These are phyloP conservation scores for Diddensiella caesifluorescens DNA, from an alignment of 805 yeast species.

Conservation along the genomic window DNA sequence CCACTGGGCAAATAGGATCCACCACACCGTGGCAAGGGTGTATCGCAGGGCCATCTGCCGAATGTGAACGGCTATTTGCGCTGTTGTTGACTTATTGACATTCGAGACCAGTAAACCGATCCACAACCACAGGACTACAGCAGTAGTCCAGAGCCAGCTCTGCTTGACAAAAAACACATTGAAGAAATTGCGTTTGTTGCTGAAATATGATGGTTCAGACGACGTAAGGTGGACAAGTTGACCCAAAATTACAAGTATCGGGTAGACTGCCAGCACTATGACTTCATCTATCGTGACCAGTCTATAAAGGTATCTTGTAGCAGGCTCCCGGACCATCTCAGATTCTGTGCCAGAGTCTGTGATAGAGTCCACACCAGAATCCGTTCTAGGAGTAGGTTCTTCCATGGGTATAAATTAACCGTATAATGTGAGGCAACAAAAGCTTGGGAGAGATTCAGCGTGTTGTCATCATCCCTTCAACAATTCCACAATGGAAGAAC, in stretches of 20 bases:
- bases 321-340: too few relatives aligned
- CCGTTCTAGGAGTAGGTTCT: too few relatives aligned
- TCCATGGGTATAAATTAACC: too few relatives aligned
- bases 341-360: too few relatives aligned
- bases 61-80: not conserved
- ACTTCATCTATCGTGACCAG: slow-evolving; percentile 17
- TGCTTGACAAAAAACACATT: slow-evolving; percentile 74
- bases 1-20: slow-evolving; percentile 87
- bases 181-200: slow-evolving; percentile 56
- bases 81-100: not conserved
- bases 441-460: too few relatives aligned
- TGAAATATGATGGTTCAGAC: slow-evolving; percentile 30
- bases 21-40: slow-evolving; percentile 60
- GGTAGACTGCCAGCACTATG: slow-evolving; percentile 22
- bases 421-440: too few relatives aligned
- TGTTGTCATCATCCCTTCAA: too few relatives aligned
- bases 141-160: slow-evolving; percentile 90
- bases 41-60: slow-evolving; percentile 36
- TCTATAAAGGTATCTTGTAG: slow-evolving; percentile 9
- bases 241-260: slow-evolving; percentile 24
- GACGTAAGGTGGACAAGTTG: slow-evolving; percentile 21
- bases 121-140: slow-evolving; percentile 32
- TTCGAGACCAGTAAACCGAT: slow-evolving; percentile 2
- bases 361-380: too few relatives aligned
- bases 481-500: slow-evolving; percentile 29